Evolutionary conservation across 441 rosid genomes (phyloP), one percentile per base, ranked within the genome.

Genomic region (Biscutella auriculata): DNA sequence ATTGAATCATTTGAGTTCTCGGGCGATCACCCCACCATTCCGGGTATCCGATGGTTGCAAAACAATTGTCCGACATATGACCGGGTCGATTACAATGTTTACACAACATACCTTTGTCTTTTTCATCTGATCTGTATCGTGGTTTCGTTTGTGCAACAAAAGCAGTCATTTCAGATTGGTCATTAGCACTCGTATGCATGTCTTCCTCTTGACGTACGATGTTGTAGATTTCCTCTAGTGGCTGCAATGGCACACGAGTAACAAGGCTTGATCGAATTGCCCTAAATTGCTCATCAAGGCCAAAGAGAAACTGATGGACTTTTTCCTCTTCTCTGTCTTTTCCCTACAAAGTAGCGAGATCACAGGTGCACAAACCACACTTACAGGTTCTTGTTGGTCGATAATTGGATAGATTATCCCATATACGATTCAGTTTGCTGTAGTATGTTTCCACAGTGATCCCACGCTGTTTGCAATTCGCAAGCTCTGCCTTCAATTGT

Each of bases 31-130:
- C 39, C 39, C 39, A 35, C 39, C 39, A 35, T 10, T 35, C 39
- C 0, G 39, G 39, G 9, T 35, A 35, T 1, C 39, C 39, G 1
- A 35, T 5, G 1, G n/a, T 14, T 0, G 14, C 12, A 1, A 4
- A 4, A 1, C 12, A 9, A 1, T 0, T 19, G 1, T 17, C 12
- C 0, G 16, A 1, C 0, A 10, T 0, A 8, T 44, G 49, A 0
- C 30, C 49, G 2, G 8, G 1, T 0, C 14, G 8, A 1, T 44
- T 23, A 4, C 30, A 44, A 3, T 6, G 30, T 3, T 6, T 23
- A 8, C 14, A 44, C n/a, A n/a, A n/a, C n/a, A 0, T 6, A 0
- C 0, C 1, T 0, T 0, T 0, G 0, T 0, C 4, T 36, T 6
- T 4, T 8, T 36, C 28, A 6, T 6, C n/a, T n/a, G n/a, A n/a